Evolutionary conservation across 345 rosid genomes (phyloP), one percentile per base, ranked within the genome.

Genomic region (Eucalyptus pumila): DNA sequence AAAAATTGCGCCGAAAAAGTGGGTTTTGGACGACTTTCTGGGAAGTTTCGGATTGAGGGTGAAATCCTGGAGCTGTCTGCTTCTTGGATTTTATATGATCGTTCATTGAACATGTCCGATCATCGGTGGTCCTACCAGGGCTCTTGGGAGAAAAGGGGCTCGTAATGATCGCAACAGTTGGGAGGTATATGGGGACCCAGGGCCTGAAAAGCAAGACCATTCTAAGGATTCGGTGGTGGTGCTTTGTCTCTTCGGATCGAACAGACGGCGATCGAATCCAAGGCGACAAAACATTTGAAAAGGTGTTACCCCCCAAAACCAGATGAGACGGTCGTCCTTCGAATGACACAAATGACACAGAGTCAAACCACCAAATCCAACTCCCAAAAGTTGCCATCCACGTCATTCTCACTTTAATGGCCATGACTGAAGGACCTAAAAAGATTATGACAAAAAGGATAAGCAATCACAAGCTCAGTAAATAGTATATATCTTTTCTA

Each of bases 381-480:
- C 56, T 52, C 10, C 10, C 0, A 52, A 52, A 52, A 52, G 10
- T 52, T 52, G 1, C 56, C 24, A 52, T 52, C 56, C 8, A 52
- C 10, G 8, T 52, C 10, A 2, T 7, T 52, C 24, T 52, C 10
- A 7, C 23, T 52, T 7, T 52, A 52, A 19, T 52, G 9, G 5
- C 56, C 56, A 19, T 3, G 2, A 52, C 24, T 3, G 4, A 52
- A 8, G 56, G 5, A 52, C 5, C 24, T 52, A 1, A 52, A 52
- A 3, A 52, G 56, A 52, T 52, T 19, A 0, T 10, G 4, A 1
- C 3, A 52, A 7, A 52, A 7, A 21, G 5, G 4, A 21, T 4
- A 2, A 0, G 4, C 2, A 52, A 52, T 0, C 10, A 52, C 2
- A 19, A 19, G 24, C 5, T 52, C 1, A 2, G 1, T 52, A 9